A percentile compares a stretch with the other conserved stretches of the same genome.
Conservation (phyloP, 2,329 filamentous ascomycete genomes). For the Lasiodiplodia theobromae region DNA sequence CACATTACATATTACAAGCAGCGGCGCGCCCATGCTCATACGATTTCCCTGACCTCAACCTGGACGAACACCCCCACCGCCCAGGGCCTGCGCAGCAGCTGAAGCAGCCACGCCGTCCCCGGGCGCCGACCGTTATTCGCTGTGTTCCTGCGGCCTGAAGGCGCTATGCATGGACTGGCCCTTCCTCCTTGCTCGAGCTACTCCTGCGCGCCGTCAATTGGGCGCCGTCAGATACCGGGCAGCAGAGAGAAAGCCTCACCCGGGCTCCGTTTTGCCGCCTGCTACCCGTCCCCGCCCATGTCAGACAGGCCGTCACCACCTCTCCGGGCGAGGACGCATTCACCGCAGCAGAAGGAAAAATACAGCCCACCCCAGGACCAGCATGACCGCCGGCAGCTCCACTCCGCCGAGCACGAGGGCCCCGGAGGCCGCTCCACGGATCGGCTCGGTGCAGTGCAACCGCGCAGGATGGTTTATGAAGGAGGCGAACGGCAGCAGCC, state of each 20-base stretch:
- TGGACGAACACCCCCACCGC: constrained; percentile 22
- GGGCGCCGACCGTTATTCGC: constrained; percentile 26
- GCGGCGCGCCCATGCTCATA: constrained; percentile 24
- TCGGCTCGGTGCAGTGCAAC: constrained; percentile 23
- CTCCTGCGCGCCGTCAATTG: constrained; percentile 43
- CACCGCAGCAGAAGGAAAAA: constrained; percentile 30
- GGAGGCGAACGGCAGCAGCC: constrained; percentile 25
- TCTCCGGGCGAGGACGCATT: constrained; percentile 36
- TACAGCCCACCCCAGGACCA: constrained; percentile 24
- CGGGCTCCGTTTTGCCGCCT: constrained; percentile 34
- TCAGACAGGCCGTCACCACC: constrained; percentile 57
- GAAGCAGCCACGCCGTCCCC: constrained; percentile 23
- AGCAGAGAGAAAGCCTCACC: constrained; percentile 26
- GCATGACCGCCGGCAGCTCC: constrained; percentile 25
- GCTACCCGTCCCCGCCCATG: constrained; percentile 60
- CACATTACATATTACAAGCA: constrained; percentile 25
- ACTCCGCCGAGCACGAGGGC: constrained; percentile 16
- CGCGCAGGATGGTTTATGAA: constrained; percentile 29
- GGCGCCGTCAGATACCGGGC: constrained; percentile 39
- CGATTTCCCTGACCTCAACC: constrained; percentile 22
- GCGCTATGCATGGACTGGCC: constrained; percentile 52
- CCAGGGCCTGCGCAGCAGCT: constrained; percentile 9
- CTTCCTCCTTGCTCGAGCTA: constrained; percentile 43
- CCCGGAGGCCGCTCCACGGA: constrained; percentile 16
- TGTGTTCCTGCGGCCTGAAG: constrained; percentile 32